phyloP scores from a whole-genome alignment of 129 eudicot species.

The sunflower (Helianthus annuus) region DNA sequence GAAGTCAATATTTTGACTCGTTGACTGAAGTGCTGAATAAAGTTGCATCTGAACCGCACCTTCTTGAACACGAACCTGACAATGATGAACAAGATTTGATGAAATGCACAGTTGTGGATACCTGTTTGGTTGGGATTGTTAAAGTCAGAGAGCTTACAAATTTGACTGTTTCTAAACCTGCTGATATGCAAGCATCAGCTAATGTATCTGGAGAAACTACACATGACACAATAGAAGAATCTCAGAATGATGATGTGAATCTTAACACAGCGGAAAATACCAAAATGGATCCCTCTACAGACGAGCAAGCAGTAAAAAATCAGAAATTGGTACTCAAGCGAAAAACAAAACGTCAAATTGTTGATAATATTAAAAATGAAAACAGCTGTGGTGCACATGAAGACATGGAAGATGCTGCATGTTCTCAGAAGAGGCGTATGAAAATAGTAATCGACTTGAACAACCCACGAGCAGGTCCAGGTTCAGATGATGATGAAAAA shows the following conservation, averaged over 20 bases:
- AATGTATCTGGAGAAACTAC: constrained; percentile 10
- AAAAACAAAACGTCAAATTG: constrained; percentile 8
- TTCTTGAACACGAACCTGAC: constrained; percentile 45
- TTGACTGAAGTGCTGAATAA: constrained; percentile 49
- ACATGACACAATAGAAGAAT: constrained; percentile 4
- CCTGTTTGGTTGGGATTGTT: constrained; percentile 32
- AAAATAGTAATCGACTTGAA: constrained; percentile 47
- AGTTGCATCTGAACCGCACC: constrained; percentile 53
- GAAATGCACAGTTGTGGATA: constrained; percentile 47
- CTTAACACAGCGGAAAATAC: background rate
- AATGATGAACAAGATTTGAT: constrained; percentile 12
- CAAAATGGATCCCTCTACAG: too few species aligned
- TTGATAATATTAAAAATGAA: background rate
- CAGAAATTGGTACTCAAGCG: constrained; percentile 11
- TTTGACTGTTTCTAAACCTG: constrained; percentile 24
- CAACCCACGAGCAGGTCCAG: constrained; percentile 34
- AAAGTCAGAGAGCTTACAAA: constrained; percentile 33
- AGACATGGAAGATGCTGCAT: background rate
- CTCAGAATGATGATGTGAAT: constrained; percentile 4
- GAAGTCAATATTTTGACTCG: constrained; percentile 59
- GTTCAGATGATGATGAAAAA: constrained; percentile 16
- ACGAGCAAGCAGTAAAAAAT: constrained; percentile 14
- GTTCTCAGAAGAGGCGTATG: constrained; percentile 13
- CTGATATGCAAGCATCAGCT: constrained; percentile 5
- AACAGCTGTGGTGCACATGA: constrained; percentile 18